These are phyloP conservation scores for Furcasterigmium sp. DNA, from an alignment of 2,329 filamentous ascomycete genomes.

Conservation along the genomic window DNA sequence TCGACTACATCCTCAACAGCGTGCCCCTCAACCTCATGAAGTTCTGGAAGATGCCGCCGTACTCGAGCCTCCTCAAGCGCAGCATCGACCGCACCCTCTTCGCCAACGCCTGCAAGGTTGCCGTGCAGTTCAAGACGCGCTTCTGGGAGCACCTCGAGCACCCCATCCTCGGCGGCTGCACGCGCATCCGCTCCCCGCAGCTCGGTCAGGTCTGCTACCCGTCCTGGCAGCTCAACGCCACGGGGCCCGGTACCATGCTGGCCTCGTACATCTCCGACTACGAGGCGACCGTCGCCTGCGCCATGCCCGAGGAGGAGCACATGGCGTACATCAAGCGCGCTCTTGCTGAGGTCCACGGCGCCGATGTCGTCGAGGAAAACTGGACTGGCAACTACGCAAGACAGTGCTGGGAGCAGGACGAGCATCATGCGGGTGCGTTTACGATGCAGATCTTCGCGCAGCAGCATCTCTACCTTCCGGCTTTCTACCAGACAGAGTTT, in stretches of 20 bases:
- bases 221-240: constrained; percentile 44
- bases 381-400: constrained; percentile 54
- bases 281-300: constrained; percentile 30
- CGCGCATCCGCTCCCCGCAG: constrained; percentile 38
- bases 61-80: constrained; percentile 21
- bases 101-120: constrained; percentile 30
- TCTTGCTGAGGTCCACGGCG: constrained; percentile 50
- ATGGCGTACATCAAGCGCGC: constrained; percentile 46
- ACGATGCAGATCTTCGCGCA: constrained; percentile 44
- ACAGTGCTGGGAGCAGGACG: constrained; percentile 52
- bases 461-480: constrained; percentile 54
- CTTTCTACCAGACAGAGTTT: constrained; percentile 55
- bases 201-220: constrained; percentile 49
- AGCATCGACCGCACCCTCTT: constrained; percentile 19
- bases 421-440: constrained; percentile 53
- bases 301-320: constrained; percentile 45
- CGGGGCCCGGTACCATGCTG: constrained; percentile 44
- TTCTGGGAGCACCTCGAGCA: constrained; percentile 21
- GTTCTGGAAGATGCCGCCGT: constrained; percentile 28
- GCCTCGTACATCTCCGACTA: constrained; percentile 38
- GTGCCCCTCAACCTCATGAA: constrained; percentile 29
- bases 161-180: constrained; percentile 40
- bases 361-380: constrained; percentile 41
- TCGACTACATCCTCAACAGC: constrained; percentile 31
- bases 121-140: constrained; percentile 51